phyloP scores from a whole-genome alignment of 768 basidiomycete species.

The Megacollybia marginata region DNA sequence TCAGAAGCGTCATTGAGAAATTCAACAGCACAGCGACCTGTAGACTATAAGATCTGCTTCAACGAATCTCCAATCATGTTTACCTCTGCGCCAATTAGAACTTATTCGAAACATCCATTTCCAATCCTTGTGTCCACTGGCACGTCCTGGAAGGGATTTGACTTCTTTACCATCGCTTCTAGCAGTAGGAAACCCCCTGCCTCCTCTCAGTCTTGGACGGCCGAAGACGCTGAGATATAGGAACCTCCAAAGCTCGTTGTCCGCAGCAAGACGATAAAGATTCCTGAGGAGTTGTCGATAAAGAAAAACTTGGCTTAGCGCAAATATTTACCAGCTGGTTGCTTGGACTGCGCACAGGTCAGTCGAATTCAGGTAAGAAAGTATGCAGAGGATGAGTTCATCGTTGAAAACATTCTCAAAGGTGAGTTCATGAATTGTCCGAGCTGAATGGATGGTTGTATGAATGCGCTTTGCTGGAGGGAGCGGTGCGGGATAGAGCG shows the following conservation, averaged over 20 bases:
- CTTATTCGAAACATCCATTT: conserved; percentile 85
- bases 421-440: conserved; percentile 15
- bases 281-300: too few species aligned
- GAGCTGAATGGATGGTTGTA: conserved; percentile 7
- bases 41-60: conserved; percentile 12
- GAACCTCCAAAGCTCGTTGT: conserved; percentile 54
- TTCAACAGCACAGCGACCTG: conserved; percentile 59
- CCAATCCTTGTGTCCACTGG: conserved; percentile 51
- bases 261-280: conserved; percentile 1
- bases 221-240: conserved; percentile 63
- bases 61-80: conserved; percentile 1
- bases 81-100: conserved; percentile 77
- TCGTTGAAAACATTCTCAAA: conserved; percentile 63
- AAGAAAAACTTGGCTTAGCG: background rate
- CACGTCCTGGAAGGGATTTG: conserved; percentile 51
- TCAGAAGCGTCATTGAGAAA: background rate
- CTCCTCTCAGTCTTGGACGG: conserved; percentile 59
- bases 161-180: conserved; percentile 51
- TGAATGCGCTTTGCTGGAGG: conserved; percentile 55
- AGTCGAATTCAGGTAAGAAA: conserved; percentile 58
- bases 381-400: conserved; percentile 67
- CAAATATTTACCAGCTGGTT: conserved; percentile 41
- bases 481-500: conserved; percentile 38
- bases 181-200: conserved; percentile 46
- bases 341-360: conserved; percentile 64